Evolutionary conservation across 148 eudicot species (phyloP), one percentile per base, ranked within the genome.

Genomic region (Rhododendron henanense): DNA sequence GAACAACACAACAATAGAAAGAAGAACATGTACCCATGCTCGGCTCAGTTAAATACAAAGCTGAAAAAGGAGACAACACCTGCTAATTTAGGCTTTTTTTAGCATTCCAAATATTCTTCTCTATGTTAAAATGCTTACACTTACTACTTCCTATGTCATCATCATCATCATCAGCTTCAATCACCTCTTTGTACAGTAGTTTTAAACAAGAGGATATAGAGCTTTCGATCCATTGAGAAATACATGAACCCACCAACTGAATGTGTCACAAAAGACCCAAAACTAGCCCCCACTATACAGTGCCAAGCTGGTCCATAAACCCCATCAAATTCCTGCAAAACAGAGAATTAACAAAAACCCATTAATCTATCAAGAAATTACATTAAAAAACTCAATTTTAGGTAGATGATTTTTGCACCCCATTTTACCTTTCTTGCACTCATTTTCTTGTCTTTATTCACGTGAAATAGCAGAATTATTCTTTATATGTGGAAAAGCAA

Each of bases 241-340:
- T 96, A 96, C 90, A 96, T 81, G 83, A 96, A 96, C 11, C 99
- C 99, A 47, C 98, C 98, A 57, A 94, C 95, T 85, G 99, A 96
- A 85, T 95, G 98, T 23, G 99, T 96, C 85, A 96, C 98, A 91
- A 96, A 96, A 50, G 99, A 96, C 86, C 99, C 99, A 92, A 95
- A 96, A 91, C 95, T 94, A 73, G 95, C 90, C 88, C 99, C 99
- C 69, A 95, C 99, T 73, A 96, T 93, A 88, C 99, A 95, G 88
- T 96, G 99, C 99, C 99, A 96, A 71, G 97, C 98, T 77, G 97
- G 99, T 88, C 99, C 99, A 95, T 96, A 96, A 9, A 88, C 94
- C 89, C 95, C 98, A 92, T 96, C 99, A 92, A 96, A 94, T 85
- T 96, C 99, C 99, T 96, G 96, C 91, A 89, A 53, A 85, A 59